Base-by-base conservation (phyloP, 2,329 filamentous ascomycete genomes). In the Aspergillus felis region DNA sequence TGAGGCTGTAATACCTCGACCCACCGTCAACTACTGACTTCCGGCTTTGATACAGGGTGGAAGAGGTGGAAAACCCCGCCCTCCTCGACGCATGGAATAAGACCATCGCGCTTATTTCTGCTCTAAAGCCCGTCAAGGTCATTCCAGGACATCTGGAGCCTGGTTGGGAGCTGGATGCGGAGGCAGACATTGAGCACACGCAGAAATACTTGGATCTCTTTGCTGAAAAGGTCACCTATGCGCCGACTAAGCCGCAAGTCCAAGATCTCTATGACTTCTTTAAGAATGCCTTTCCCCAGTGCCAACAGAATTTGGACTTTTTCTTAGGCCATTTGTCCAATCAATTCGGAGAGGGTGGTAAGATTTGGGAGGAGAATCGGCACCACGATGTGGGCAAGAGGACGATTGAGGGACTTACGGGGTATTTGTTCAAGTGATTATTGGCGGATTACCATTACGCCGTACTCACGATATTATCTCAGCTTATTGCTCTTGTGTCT, bases 261-360 rank as follows among this genome's bases (percentile, higher is more conserved):
- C 57, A 67, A 4, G 70, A 71, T 14, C 57, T 73, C 17, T 71
- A 59, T 58, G 53, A 59, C n/a, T 65, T 62, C 5, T 73, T 73
- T 60, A 63, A 66, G 44, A 53, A 60, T 14, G 66, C 67, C 6
- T 72, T 73, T 47, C 68, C 68, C 8, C 54, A 67, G 35, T 66
- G 63, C 5, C 58, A 65, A 3, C 66, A 68, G 58, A 72, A 73
- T 17, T 53, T 71, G n/a, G 68, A 71, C 20, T 73, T 72, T 63
- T 73, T 74, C 57, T 27, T 74, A 20, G 69, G 68, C 4, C 67
- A 73, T 58, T 47, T 73, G 51, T 62, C 64, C 24, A 71, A 72
- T 52, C 67, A 70, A 32, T 73, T 69, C 50, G 71, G 70, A 0
- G 65, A 71, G 51, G 70, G 70, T 0, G 70, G 70, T 0, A 49